Evolutionary conservation across 2,329 filamentous ascomycete genomes (phyloP).

Genomic region (Monosporascus sp.): DNA sequence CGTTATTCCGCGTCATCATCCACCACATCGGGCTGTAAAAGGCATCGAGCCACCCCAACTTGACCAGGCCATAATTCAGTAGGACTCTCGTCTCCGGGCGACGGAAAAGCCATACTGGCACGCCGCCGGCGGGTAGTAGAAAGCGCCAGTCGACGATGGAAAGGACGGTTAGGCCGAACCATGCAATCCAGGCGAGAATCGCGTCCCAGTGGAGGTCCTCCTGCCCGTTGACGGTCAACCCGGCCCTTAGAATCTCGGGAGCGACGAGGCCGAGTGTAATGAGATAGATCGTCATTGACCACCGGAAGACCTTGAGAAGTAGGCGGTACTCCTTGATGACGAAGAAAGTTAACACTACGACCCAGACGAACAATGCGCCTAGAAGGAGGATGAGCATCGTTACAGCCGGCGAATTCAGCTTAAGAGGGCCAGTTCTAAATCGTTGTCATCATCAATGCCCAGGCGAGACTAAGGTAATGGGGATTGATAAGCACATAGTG

Average conservation of each 20-base stretch:
- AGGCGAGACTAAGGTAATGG: too few relatives aligned
- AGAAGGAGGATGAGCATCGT: constrained; percentile 14
- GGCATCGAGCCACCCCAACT: not conserved
- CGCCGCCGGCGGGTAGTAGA: constrained; percentile 7
- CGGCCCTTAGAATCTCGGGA: constrained; percentile 14
- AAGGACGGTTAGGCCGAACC: constrained; percentile 12
- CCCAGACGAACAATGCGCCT: constrained; percentile 14
- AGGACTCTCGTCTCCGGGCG: constrained; percentile 8
- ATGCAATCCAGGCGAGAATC: constrained; percentile 13
- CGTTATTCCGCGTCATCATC: not conserved
- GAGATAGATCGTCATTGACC: constrained; percentile 16
- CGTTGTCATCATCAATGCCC: not conserved
- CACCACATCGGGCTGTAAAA: not conserved
- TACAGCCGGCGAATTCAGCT: not conserved
- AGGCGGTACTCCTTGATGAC: constrained; percentile 13
- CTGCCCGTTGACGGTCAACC: constrained; percentile 12
- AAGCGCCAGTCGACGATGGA: constrained; percentile 12
- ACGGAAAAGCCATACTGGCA: constrained; percentile 7
- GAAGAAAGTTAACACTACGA: constrained; percentile 14
- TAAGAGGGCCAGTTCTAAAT: not conserved
- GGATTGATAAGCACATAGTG: too few relatives aligned
- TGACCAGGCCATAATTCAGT: constrained; percentile 15
- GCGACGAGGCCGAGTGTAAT: constrained; percentile 15
- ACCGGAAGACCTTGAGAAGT: constrained; percentile 15
- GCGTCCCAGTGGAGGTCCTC: constrained; percentile 12